Base-by-base conservation (phyloP, 75 land plant genomes). In the Chamaecyparis obtusa region DNA sequence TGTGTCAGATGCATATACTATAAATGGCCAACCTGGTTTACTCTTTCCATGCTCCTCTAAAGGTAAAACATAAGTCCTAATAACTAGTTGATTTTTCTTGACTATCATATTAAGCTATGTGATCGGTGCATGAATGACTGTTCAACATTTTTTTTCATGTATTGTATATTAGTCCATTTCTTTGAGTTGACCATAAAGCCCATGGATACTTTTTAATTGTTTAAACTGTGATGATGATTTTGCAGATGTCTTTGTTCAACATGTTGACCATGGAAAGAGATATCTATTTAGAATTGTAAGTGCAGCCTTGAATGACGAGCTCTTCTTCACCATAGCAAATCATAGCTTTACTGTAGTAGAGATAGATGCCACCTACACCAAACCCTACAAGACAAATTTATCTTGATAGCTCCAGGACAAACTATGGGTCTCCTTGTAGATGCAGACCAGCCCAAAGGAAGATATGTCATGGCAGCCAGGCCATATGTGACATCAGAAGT, bases 331-430 rank as follows among this genome's bases (percentile, higher is more conserved):
- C 6, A 77, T 94, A 0, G 92, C 94, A 9, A 93, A 93, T 83
- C 96, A 95, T 51, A 91, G 88, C 17, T 76, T 95, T 35, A 93
- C 91, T 1, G 93, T 95, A 48, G 93, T 95, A n/a, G 95, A 95
- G 57, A 83, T 89, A 9, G 95, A 95, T 83, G 95, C 91, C 11
- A 87, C 83, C 1, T 95, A 95, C 90, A 92, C 91, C 16, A 93
- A 92, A 83, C 95, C 93, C 33, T 91, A 90, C 54, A 87, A 37
- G 46, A 93, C 93, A 39, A n/a, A 83, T 13, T 89, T 36, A 88
- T 95, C n/a, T 81, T 95, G 89, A 86, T 94, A n/a, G 87, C 95
- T 51, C 95, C 96, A 0, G 96, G 96, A 39, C 96, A 95, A 80
- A 94, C 95, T 46, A 89, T 89, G 82, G 88, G 82, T 79, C 92